phyloP scores from a whole-genome alignment of 1,139 yeast species.

The Taphrina deformans region DNA sequence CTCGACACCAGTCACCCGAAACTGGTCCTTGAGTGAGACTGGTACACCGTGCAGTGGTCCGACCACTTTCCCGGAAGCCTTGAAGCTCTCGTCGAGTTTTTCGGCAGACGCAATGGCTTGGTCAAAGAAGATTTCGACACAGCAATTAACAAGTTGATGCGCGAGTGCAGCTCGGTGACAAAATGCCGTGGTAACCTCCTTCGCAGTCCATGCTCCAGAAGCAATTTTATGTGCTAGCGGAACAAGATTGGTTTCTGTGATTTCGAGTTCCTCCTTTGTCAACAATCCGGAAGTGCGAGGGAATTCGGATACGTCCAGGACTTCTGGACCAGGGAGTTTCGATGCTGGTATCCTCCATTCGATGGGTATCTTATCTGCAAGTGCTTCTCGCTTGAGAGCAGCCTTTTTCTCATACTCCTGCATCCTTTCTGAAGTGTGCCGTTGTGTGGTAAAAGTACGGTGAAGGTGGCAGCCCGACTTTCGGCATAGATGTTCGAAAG shows the following conservation, averaged over 20 bases:
- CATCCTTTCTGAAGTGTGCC: too few relatives aligned
- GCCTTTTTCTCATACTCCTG: slow-evolving; percentile 7
- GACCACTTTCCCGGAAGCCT: slow-evolving; percentile 56
- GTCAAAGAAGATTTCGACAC: slow-evolving; percentile 59
- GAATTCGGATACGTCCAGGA: slow-evolving; percentile 36
- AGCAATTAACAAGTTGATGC: slow-evolving; percentile 58
- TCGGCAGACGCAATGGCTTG: slow-evolving; percentile 59
- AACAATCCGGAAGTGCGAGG: slow-evolving; percentile 39
- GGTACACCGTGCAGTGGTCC: slow-evolving; percentile 83
- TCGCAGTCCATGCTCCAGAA: slow-evolving; percentile 50
- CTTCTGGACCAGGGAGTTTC: slow-evolving; percentile 30
- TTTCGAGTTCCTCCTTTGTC: slow-evolving; percentile 40
- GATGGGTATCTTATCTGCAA: slow-evolving; percentile 39
- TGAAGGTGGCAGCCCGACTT: too few relatives aligned
- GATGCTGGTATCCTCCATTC: slow-evolving; percentile 39
- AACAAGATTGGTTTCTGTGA: slow-evolving; percentile 42
- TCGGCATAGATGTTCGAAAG: too few relatives aligned
- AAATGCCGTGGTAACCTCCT: slow-evolving; percentile 54
- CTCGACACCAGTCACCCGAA: slow-evolving; percentile 54
- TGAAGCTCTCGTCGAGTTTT: slow-evolving; percentile 55
- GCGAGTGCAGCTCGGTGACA: slow-evolving; percentile 59
- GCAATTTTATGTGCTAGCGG: slow-evolving; percentile 49
- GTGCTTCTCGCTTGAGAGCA: slow-evolving; percentile 38
- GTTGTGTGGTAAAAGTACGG: too few relatives aligned
- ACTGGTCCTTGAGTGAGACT: slow-evolving; percentile 73